Conservation (phyloP, 371 early-diverging fungal genomes). For the Rhizopus sp. region DNA sequence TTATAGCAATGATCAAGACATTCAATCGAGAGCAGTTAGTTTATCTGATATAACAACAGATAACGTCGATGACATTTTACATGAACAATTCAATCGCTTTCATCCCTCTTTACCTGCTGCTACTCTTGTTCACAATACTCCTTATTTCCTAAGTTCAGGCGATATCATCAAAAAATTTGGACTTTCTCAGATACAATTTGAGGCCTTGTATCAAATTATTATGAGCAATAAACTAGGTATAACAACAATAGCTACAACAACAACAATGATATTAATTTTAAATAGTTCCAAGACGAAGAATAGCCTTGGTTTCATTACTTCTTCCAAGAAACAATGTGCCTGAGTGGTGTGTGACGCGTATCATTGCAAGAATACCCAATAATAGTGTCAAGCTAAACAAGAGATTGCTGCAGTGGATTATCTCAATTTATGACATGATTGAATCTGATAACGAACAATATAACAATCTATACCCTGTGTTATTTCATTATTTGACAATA, state of each 20-base stretch:
- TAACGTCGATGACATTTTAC: neutral
- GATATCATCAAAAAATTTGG: slow-evolving; percentile 2
- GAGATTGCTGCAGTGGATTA: slow-evolving; percentile 47
- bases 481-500: slow-evolving; percentile 49
- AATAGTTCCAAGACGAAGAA: neutral
- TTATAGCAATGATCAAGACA: neutral
- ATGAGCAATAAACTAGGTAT: slow-evolving; percentile 21
- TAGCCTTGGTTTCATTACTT: slow-evolving; percentile 32
- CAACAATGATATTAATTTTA: neutral
- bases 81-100: neutral
- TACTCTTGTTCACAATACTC: neutral
- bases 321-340: slow-evolving; percentile 51
- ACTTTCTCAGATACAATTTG: slow-evolving; percentile 6
- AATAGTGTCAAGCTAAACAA: slow-evolving; percentile 18
- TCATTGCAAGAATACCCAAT: slow-evolving; percentile 39
- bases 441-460: slow-evolving; percentile 37
- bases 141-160: neutral
- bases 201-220: slow-evolving; percentile 18
- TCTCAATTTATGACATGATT: slow-evolving; percentile 50
- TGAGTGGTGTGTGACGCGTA: slow-evolving; percentile 36
- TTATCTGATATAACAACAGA: neutral
- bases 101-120: neutral
- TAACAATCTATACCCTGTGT: slow-evolving; percentile 43
- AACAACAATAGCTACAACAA: slow-evolving; percentile 2
- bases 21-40: neutral